phyloP scores from a whole-genome alignment of 768 basidiomycete species.

The Phlebiopsis gigantea region DNA sequence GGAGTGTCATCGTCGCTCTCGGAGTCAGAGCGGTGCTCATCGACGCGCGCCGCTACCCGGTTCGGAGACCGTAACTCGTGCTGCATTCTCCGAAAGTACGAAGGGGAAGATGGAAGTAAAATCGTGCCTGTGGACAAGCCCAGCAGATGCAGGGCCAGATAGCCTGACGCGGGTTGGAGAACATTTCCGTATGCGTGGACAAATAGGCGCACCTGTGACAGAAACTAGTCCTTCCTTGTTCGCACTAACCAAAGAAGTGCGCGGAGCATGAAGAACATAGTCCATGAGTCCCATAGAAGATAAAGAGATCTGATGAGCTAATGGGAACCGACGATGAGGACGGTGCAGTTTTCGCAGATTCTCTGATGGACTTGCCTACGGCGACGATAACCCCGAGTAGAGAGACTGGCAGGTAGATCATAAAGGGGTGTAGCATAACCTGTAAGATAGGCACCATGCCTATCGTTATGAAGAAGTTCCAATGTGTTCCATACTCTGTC shows the following conservation, averaged over 20 bases:
- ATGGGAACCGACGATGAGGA: background rate
- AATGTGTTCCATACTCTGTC: constrained; percentile 93
- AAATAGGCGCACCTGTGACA: constrained; percentile 47
- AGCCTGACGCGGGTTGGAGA: constrained; percentile 45
- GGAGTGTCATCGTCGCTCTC: constrained; percentile 15
- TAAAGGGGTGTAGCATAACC: constrained; percentile 61
- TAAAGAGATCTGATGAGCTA: constrained; percentile 71
- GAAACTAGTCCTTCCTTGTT: constrained; percentile 95
- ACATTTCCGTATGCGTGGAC: background rate
- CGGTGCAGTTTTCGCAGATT: background rate
- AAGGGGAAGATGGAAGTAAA: constrained; percentile 73
- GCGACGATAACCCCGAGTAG: constrained; percentile 59
- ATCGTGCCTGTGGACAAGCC: constrained; percentile 80
- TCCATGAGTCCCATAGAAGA: constrained; percentile 48
- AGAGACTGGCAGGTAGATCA: constrained; percentile 51
- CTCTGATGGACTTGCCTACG: constrained; percentile 39
- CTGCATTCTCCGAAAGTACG: constrained; percentile 58
- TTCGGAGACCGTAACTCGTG: constrained; percentile 21
- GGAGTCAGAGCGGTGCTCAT: constrained; percentile 16
- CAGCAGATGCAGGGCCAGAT: constrained; percentile 84
- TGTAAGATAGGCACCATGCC: constrained; percentile 74
- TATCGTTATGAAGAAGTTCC: constrained; percentile 98
- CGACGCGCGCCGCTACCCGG: background rate
- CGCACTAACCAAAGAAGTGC: constrained; percentile 57
- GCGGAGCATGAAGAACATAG: constrained; percentile 62